Conservation (phyloP, 495 filamentous ascomycete species). For the Penicillium tannophilum region DNA sequence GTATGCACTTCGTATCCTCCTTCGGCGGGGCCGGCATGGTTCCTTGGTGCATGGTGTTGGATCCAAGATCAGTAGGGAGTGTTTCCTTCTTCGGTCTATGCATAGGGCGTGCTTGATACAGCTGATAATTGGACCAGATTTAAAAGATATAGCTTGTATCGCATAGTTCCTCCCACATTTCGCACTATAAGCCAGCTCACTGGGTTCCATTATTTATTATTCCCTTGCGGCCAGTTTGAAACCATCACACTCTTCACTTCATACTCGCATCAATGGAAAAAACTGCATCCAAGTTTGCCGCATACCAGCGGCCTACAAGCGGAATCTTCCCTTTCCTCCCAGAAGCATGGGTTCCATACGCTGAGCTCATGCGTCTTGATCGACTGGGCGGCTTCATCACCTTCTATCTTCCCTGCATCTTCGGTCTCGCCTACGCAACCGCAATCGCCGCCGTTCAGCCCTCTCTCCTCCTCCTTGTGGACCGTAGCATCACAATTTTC, state of each 20-base stretch:
- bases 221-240: too few relatives aligned
- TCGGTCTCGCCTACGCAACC: slow-evolving; percentile 33
- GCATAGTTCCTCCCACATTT: too few relatives aligned
- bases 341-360: slow-evolving; percentile 35
- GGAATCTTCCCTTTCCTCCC: background rate
- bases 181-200: background rate
- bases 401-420: slow-evolving; percentile 36
- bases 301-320: background rate
- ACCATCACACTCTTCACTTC: background rate
- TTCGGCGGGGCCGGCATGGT: background rate
- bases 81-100: background rate
- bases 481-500: background rate
- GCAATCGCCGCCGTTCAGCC: slow-evolving; percentile 11
- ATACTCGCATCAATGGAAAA: background rate
- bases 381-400: slow-evolving; percentile 35
- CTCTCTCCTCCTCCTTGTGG: background rate
- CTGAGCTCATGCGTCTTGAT: slow-evolving; percentile 45
- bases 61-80: background rate
- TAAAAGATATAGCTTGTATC: background rate
- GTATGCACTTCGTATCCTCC: background rate
- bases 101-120: background rate
- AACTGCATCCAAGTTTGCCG: background rate
- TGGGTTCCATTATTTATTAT: background rate
- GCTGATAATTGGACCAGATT: background rate
- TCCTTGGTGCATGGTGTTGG: background rate